Conservation (phyloP, 1,139 yeast species). For the Geotrichum siamense region DNA sequence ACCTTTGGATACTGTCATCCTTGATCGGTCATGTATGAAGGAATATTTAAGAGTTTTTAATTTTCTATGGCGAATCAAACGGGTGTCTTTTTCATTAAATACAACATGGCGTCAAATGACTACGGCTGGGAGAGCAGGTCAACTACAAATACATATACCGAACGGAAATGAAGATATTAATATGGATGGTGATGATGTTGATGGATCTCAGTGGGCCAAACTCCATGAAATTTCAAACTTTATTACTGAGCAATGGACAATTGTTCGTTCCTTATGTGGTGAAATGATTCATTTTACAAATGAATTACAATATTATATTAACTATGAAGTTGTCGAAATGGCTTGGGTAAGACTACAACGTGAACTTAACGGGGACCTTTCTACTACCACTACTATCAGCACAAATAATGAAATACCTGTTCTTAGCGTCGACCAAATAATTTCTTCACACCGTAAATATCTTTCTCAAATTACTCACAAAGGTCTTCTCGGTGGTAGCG, state of each 20-base stretch:
- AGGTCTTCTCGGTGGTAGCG: conserved; percentile 36
- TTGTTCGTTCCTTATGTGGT: conserved; percentile 28
- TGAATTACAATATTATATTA: conserved; percentile 37
- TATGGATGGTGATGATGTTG: neutral
- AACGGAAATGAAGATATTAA: neutral
- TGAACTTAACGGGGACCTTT: conserved; percentile 22
- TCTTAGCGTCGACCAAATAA: conserved; percentile 36
- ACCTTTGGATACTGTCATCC: conserved; percentile 39
- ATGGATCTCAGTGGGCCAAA: conserved; percentile 3
- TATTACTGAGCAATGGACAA: conserved; percentile 26
- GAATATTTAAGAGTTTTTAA: conserved; percentile 79
- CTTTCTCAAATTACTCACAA: conserved; percentile 33
- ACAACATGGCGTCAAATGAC: conserved; percentile 41
- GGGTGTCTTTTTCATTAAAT: conserved; percentile 49
- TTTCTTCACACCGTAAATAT: conserved; percentile 33
- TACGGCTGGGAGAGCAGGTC: conserved; percentile 23
- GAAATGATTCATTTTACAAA: conserved; percentile 36
- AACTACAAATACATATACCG: neutral
- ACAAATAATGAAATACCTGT: conserved; percentile 15
- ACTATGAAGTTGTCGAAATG: conserved; percentile 37
- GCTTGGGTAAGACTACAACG: conserved; percentile 34
- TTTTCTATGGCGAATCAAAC: conserved; percentile 72
- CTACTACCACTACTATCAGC: neutral
- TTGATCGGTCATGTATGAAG: conserved; percentile 37
- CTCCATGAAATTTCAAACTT: conserved; percentile 1